These are phyloP conservation scores for Pythium phragmiticola DNA, from an alignment of 352 stramenopile species.

Conservation along the genomic window DNA sequence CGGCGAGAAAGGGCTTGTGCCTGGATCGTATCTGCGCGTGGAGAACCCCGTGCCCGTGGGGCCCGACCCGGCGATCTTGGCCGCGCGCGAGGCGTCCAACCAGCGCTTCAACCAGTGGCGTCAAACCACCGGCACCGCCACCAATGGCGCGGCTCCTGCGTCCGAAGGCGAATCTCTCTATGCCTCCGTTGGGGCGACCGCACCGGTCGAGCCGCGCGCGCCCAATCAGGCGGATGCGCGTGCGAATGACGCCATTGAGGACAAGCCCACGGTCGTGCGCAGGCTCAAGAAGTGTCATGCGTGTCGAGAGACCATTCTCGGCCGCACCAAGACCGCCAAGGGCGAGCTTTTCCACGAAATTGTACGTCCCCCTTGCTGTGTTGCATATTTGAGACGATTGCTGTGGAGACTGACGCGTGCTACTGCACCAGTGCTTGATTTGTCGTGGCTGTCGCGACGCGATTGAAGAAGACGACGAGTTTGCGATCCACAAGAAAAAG, in stretches of 20 bases:
- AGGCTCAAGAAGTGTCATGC: constrained; percentile 74
- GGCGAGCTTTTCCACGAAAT: constrained; percentile 86
- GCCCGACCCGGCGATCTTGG: constrained; percentile 58
- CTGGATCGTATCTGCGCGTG: constrained; percentile 68
- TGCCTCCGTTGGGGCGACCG: constrained; percentile 13
- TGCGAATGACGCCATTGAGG: constrained; percentile 43
- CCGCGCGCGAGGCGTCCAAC: constrained; percentile 74
- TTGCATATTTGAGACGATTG: neutral
- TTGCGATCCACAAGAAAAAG: constrained; percentile 79
- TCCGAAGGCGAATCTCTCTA: neutral
- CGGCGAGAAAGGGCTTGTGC: constrained; percentile 78
- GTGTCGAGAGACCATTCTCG: constrained; percentile 83
- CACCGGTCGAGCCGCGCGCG: neutral
- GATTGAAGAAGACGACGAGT: constrained; percentile 80
- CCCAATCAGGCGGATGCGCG: constrained; percentile 48
- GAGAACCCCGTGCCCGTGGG: constrained; percentile 61
- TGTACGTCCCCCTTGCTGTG: constrained; percentile 21
- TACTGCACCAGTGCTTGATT: constrained; percentile 51
- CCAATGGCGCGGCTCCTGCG: constrained; percentile 26
- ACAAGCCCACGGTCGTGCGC: constrained; percentile 69
- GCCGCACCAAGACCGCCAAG: constrained; percentile 71
- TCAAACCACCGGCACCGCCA: constrained; percentile 19
- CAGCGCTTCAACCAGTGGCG: constrained; percentile 61
- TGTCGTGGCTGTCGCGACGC: constrained; percentile 69
- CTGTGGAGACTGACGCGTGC: neutral